Conservation (phyloP, 2,329 filamentous ascomycete species). For the Colletotrichum agaves region DNA sequence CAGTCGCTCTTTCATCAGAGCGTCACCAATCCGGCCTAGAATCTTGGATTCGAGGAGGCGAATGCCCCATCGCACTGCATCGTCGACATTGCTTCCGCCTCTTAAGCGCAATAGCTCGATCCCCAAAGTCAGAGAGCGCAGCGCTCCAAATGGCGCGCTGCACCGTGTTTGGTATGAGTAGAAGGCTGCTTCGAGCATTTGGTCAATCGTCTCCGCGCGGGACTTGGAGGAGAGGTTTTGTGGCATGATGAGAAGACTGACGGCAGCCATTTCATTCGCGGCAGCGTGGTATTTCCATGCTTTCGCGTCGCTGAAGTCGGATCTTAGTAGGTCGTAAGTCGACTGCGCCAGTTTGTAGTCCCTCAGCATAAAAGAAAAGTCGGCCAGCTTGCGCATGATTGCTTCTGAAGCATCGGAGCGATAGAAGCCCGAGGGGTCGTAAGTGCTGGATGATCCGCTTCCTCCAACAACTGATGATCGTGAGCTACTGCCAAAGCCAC, state of each 20-base stretch:
- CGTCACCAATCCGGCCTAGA: slow-evolving; percentile 79
- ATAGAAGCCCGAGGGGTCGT: slow-evolving; percentile 86
- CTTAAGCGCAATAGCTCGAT: slow-evolving; percentile 86
- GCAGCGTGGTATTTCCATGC: slow-evolving; percentile 96
- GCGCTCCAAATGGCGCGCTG: slow-evolving; percentile 79
- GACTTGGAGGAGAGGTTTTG: slow-evolving; percentile 78
- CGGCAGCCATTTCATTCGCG: slow-evolving; percentile 92
- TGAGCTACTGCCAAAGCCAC: slow-evolving; percentile 78
- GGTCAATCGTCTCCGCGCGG: slow-evolving; percentile 82
- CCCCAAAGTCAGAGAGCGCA: slow-evolving; percentile 80
- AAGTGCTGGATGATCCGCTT: slow-evolving; percentile 67
- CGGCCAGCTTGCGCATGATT: slow-evolving; percentile 90
- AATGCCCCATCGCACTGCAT: slow-evolving; percentile 86
- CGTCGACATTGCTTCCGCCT: slow-evolving; percentile 83
- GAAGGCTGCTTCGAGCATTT: slow-evolving; percentile 87
- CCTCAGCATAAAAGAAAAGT: slow-evolving; percentile 96
- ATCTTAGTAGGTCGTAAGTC: slow-evolving; percentile 88
- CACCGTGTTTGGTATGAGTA: slow-evolving; percentile 95
- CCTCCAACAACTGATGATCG: slow-evolving; percentile 67
- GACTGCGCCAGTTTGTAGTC: slow-evolving; percentile 94
- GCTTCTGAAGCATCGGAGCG: slow-evolving; percentile 86
- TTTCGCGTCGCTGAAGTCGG: slow-evolving; percentile 94
- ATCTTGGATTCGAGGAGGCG: slow-evolving; percentile 83
- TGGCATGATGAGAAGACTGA: slow-evolving; percentile 83
- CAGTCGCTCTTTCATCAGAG: slow-evolving; percentile 86